These are phyloP conservation scores for Penicillium samsonianum DNA, from an alignment of 495 filamentous ascomycete genomes.

Conservation along the genomic window DNA sequence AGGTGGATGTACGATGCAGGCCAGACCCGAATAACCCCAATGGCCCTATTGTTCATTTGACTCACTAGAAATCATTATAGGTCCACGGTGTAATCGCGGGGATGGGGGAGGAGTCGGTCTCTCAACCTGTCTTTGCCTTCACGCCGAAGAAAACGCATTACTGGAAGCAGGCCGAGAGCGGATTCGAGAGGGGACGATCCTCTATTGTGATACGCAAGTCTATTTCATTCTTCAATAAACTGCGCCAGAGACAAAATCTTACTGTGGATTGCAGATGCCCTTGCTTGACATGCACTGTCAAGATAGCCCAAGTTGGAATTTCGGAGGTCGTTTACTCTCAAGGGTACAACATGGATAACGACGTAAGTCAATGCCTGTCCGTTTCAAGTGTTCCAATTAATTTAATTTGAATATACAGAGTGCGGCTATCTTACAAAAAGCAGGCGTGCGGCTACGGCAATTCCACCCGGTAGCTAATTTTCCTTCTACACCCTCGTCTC, in stretches of 20 bases:
- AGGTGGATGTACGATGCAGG: conserved; percentile 70
- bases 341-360: conserved; percentile 88
- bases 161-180: conserved; percentile 91
- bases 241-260: neutral
- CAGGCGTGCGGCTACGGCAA: conserved; percentile 76
- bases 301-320: conserved; percentile 95
- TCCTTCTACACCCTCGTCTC: neutral
- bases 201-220: conserved; percentile 87
- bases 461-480: conserved; percentile 76
- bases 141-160: conserved; percentile 96
- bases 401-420: conserved; percentile 49
- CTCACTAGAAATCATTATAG: conserved; percentile 29
- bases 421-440: conserved; percentile 72
- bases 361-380: conserved; percentile 36
- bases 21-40: neutral
- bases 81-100: conserved; percentile 77
- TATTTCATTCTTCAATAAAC: conserved; percentile 2
- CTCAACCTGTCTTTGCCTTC: conserved; percentile 87
- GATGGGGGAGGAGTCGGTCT: conserved; percentile 69
- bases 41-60: neutral
- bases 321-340: conserved; percentile 92
- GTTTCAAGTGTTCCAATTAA: neutral
- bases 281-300: conserved; percentile 97
- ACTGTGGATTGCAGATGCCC: conserved; percentile 61
- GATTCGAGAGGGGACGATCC: conserved; percentile 71